Evolutionary conservation across 805 yeast genomes (phyloP).

Genomic region (Teunomyces atbi): DNA sequence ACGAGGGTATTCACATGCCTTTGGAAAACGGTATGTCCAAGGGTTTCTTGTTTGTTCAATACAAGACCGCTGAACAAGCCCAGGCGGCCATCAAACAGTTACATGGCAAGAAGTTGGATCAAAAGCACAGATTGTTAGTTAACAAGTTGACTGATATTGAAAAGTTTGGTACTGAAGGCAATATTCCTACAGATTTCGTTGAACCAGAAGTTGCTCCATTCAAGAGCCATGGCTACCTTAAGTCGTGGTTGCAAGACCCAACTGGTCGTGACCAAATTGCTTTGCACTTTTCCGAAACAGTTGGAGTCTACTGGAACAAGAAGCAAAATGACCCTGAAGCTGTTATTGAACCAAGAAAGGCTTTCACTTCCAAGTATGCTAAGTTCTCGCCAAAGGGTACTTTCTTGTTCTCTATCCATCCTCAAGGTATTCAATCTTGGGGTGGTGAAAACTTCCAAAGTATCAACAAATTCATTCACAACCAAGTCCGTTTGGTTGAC

Average conservation of each 20-base stretch:
- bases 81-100: slow-evolving; percentile 74
- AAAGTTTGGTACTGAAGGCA: slow-evolving; percentile 66
- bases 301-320: slow-evolving; percentile 86
- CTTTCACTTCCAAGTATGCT: slow-evolving; percentile 86
- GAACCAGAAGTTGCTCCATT: slow-evolving; percentile 76
- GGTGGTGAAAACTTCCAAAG: slow-evolving; percentile 82
- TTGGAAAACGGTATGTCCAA: slow-evolving; percentile 73
- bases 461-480: slow-evolving; percentile 78
- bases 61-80: slow-evolving; percentile 63
- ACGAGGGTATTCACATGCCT: slow-evolving; percentile 79
- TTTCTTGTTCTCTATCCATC: slow-evolving; percentile 81
- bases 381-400: slow-evolving; percentile 94
- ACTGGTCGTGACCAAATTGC: slow-evolving; percentile 88
- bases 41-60: slow-evolving; percentile 86
- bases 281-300: slow-evolving; percentile 73
- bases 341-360: slow-evolving; percentile 72
- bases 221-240: slow-evolving; percentile 75
- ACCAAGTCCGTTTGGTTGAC: slow-evolving; percentile 84
- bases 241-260: slow-evolving; percentile 88
- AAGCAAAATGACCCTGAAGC: slow-evolving; percentile 70
- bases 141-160: slow-evolving; percentile 83
- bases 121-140: slow-evolving; percentile 83
- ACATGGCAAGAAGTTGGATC: slow-evolving; percentile 89
- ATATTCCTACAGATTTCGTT: slow-evolving; percentile 56
- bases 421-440: slow-evolving; percentile 94